Evolutionary conservation across 176 grass and related monocot species (phyloP).

Genomic region (Panicum miliaceum): DNA sequence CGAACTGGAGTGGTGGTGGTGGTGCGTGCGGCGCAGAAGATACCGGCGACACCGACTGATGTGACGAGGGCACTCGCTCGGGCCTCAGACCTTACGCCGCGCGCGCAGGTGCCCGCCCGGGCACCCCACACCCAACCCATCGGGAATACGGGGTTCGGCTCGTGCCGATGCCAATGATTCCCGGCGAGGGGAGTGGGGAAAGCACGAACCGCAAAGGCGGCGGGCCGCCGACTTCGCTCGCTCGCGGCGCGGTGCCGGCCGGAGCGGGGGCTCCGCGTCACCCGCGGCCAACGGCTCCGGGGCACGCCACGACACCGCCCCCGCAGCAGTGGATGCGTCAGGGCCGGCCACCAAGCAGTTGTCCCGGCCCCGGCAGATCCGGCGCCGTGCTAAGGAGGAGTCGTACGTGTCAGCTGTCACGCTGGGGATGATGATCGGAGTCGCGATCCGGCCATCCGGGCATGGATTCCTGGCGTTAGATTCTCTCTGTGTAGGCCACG

Average conservation of each 20-base stretch:
- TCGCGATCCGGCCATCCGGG: neutral
- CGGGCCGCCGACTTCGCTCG: constrained; percentile 30
- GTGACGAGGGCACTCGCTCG: constrained; percentile 11
- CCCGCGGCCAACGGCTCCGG: constrained; percentile 16
- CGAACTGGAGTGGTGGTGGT: neutral
- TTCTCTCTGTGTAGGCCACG: neutral
- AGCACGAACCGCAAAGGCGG: constrained; percentile 13
- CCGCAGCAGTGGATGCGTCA: neutral
- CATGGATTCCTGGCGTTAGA: neutral
- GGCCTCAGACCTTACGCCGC: neutral
- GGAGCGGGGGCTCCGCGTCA: constrained; percentile 25
- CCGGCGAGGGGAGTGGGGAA: constrained; percentile 26
- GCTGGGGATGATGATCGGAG: neutral
- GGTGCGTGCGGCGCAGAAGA: neutral
- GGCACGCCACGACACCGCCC: neutral
- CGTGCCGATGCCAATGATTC: neutral
- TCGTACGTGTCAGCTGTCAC: neutral
- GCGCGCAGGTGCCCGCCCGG: neutral
- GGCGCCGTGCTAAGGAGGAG: neutral
- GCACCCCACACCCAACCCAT: neutral
- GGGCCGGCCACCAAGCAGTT: neutral
- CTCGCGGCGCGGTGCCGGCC: neutral
- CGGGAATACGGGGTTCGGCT: neutral
- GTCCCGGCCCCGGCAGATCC: neutral
- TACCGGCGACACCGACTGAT: neutral